Conservation (phyloP, 345 rosid species). For the Hypericum androsaemum region DNA sequence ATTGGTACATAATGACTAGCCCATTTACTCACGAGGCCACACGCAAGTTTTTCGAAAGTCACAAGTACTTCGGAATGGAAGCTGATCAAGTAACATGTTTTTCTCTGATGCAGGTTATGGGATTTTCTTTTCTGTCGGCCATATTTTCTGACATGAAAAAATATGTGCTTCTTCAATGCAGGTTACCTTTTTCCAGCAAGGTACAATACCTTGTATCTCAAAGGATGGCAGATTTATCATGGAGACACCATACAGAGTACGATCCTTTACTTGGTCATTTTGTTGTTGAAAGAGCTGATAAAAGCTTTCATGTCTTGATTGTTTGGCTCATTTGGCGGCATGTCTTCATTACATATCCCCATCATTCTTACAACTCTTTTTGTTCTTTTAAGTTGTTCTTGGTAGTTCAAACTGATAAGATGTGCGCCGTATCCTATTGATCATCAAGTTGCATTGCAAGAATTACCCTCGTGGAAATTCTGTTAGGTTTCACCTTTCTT, state of each 20-base stretch:
- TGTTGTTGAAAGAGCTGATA: too few species aligned
- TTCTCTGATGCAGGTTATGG: not conserved
- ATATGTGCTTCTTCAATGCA: slow-evolving; percentile 22
- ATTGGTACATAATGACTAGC: slow-evolving; percentile 98
- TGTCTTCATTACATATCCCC: too few species aligned
- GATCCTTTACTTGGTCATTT: slow-evolving; percentile 8
- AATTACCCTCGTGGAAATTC: too few species aligned
- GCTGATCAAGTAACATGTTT: slow-evolving; percentile 63
- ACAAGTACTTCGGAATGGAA: slow-evolving; percentile 81
- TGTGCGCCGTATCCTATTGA: too few species aligned
- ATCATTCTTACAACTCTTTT: too few species aligned
- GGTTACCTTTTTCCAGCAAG: slow-evolving; percentile 95
- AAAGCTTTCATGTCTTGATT: too few species aligned
- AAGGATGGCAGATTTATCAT: slow-evolving; percentile 85
- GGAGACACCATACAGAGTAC: slow-evolving; percentile 88
- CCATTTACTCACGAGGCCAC: slow-evolving; percentile 90
- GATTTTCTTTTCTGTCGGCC: not conserved
- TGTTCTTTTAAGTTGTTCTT: too few species aligned
- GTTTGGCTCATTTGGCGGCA: too few species aligned
- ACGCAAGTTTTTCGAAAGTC: slow-evolving; percentile 66
- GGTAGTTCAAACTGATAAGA: too few species aligned
- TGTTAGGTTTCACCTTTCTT: too few species aligned
- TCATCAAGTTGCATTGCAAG: too few species aligned
- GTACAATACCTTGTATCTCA: slow-evolving; percentile 82
- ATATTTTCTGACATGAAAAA: slow-evolving; percentile 11